Conservation (phyloP, 192 early-diverging fungal genomes). For the Dissophora globulifera region DNA sequence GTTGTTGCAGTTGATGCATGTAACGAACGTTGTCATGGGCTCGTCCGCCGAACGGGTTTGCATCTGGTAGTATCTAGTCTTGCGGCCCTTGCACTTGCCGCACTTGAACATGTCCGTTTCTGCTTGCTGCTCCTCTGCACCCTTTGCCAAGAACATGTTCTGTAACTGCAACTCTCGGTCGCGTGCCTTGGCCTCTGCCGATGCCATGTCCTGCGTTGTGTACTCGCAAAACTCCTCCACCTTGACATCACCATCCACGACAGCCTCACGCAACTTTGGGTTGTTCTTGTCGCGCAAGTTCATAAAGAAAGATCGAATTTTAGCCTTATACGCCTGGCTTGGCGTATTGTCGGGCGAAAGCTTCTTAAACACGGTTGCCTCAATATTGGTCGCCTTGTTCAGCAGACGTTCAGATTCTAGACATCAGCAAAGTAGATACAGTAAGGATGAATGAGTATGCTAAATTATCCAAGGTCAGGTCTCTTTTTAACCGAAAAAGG, state of each 20-base stretch:
- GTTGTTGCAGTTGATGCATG: slow-evolving; percentile 86
- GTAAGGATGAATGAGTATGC: too few relatives aligned
- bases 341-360: slow-evolving; percentile 46
- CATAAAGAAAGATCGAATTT: slow-evolving; percentile 79
- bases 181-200: slow-evolving; percentile 79
- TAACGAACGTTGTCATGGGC: slow-evolving; percentile 99
- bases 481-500: slow-evolving; percentile 13
- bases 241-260: slow-evolving; percentile 75
- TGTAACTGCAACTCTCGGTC: slow-evolving; percentile 77
- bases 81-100: slow-evolving; percentile 90
- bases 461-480: too few relatives aligned
- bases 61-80: slow-evolving; percentile 94
- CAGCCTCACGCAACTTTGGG: slow-evolving; percentile 73
- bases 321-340: slow-evolving; percentile 73
- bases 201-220: slow-evolving; percentile 86
- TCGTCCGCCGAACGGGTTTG: slow-evolving; percentile 98
- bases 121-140: slow-evolving; percentile 76
- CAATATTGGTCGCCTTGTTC: slow-evolving; percentile 68
- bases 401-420: slow-evolving; percentile 65
- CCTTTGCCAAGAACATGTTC: slow-evolving; percentile 80
- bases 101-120: slow-evolving; percentile 96
- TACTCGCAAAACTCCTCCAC: slow-evolving; percentile 71
- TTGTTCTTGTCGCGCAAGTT: slow-evolving; percentile 85
- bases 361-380: slow-evolving; percentile 69
- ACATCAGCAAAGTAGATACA: slow-evolving; percentile 47